A percentile compares a stretch with the other conserved stretches of the same genome.
Conservation (phyloP, 1,284 basidiomycete genomes). For the Athelia psychrophila region DNA sequence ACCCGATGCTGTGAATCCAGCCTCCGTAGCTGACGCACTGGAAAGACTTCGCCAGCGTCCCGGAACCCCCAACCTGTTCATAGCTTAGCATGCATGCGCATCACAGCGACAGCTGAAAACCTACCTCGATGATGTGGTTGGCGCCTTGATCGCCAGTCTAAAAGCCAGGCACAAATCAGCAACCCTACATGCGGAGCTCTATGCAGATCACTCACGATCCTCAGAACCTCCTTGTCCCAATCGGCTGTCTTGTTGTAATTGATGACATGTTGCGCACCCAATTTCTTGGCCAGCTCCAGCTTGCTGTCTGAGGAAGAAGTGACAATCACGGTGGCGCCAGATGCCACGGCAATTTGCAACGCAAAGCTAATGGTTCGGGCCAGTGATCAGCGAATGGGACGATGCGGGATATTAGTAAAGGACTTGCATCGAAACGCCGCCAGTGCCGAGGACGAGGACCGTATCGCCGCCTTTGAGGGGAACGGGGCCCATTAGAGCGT, state of each 20-base stretch:
- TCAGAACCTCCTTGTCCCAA: conserved; percentile 42
- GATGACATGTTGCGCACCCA: conserved; percentile 39
- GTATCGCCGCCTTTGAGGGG: conserved; percentile 35
- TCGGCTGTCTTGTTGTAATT: conserved; percentile 46
- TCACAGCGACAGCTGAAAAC: too few species aligned
- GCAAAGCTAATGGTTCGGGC: conserved; percentile 33
- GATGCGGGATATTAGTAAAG: too few species aligned
- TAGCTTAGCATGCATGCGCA: not conserved
- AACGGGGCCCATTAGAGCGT: conserved; percentile 34
- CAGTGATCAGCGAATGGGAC: not conserved
- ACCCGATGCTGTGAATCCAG: conserved; percentile 48
- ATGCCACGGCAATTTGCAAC: conserved; percentile 41
- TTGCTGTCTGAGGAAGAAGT: conserved; percentile 52
- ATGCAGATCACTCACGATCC: conserved; percentile 19
- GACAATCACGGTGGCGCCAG: conserved; percentile 44
- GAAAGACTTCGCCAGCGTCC: conserved; percentile 45
- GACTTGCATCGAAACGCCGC: conserved; percentile 42
- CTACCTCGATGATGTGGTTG: conserved; percentile 39
- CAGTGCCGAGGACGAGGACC: conserved; percentile 44
- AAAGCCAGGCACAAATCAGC: not conserved
- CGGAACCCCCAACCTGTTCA: conserved; percentile 47
- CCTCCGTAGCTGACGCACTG: conserved; percentile 41
- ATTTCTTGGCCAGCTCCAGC: conserved; percentile 30
- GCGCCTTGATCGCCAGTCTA: conserved; percentile 33
- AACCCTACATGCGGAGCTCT: not conserved